Conservation (phyloP, 2,329 filamentous ascomycete genomes). For the Microsporum audouinii region DNA sequence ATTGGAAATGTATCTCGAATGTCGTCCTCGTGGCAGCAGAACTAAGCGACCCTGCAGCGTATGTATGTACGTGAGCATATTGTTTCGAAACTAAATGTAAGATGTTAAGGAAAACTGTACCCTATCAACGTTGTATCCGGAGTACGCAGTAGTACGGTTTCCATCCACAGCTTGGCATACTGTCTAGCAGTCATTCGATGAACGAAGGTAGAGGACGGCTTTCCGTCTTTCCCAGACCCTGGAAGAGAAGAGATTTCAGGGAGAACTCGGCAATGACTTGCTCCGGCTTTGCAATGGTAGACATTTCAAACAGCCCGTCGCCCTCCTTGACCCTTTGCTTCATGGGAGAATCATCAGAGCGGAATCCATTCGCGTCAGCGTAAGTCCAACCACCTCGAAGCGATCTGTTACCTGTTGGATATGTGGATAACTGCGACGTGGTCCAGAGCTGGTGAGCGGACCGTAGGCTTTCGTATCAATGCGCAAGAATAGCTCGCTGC, state of each 20-base stretch:
- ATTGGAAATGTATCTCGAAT: neutral
- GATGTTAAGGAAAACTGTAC: neutral
- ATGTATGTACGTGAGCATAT: neutral
- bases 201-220: constrained; percentile 36
- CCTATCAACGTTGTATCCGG: constrained; percentile 18
- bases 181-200: constrained; percentile 41
- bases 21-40: constrained; percentile 1
- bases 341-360: constrained; percentile 55
- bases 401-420: constrained; percentile 56
- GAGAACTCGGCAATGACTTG: constrained; percentile 51
- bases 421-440: constrained; percentile 43
- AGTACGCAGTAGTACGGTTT: constrained; percentile 38
- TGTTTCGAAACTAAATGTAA: neutral
- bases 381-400: constrained; percentile 59
- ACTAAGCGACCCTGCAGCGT: constrained; percentile 2
- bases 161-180: constrained; percentile 48
- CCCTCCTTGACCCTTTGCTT: constrained; percentile 45
- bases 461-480: constrained; percentile 47
- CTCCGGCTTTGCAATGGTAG: constrained; percentile 46
- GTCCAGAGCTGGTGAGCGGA: constrained; percentile 54
- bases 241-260: constrained; percentile 55
- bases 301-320: constrained; percentile 58
- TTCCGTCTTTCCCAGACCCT: constrained; percentile 38
- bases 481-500: too few species aligned
- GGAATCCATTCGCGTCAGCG: constrained; percentile 49